A percentile compares a stretch with the other conserved stretches of the same genome.
Conservation (phyloP, 2,329 filamentous ascomycete genomes). For the Sporothrix inflata region DNA sequence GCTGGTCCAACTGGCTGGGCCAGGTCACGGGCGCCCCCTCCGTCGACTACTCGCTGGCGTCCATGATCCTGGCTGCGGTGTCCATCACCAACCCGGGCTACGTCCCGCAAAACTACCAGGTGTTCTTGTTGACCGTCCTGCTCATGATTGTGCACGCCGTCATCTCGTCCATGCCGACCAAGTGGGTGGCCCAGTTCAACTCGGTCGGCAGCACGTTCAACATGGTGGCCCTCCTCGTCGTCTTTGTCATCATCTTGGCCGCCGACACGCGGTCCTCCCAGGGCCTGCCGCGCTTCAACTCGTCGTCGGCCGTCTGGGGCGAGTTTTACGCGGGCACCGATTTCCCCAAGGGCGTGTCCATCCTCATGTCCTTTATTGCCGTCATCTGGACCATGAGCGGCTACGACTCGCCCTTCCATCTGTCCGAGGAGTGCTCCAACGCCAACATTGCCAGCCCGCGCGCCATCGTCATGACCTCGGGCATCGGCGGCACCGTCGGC, state of each 20-base stretch:
- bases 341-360: constrained; percentile 67
- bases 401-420: constrained; percentile 71
- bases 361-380: constrained; percentile 72
- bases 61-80: constrained; percentile 72
- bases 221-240: constrained; percentile 66
- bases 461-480: constrained; percentile 71
- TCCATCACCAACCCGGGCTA: constrained; percentile 71
- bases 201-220: constrained; percentile 72
- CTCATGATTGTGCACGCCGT: constrained; percentile 69
- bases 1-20: constrained; percentile 72
- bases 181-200: constrained; percentile 71
- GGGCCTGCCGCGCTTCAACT: constrained; percentile 40
- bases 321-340: constrained; percentile 67
- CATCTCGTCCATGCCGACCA: constrained; percentile 72
- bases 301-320: constrained; percentile 64
- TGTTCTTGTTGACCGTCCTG: constrained; percentile 67
- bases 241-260: constrained; percentile 70
- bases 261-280: constrained; percentile 56
- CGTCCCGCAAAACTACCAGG: constrained; percentile 66
- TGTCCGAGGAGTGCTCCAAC: constrained; percentile 77
- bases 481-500: constrained; percentile 66
- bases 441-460: constrained; percentile 70
- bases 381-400: constrained; percentile 72
- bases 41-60: constrained; percentile 66
- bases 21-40: constrained; percentile 69